Base-by-base conservation (phyloP, 2,329 filamentous ascomycete species). In the Aureobasidium sp. region DNA sequence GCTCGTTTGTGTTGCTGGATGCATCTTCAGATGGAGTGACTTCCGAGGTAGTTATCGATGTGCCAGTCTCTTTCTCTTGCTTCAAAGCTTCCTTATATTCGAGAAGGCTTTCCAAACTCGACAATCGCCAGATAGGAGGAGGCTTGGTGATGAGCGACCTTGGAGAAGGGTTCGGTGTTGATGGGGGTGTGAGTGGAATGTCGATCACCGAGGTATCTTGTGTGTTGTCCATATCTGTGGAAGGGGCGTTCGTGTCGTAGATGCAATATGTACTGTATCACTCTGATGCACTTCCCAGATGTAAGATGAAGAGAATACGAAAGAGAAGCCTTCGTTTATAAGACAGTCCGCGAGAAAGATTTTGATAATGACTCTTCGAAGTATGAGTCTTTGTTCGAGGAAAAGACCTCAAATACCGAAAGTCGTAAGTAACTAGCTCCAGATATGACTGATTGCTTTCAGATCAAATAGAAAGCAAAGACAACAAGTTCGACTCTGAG, bases 81-180 rank as follows among this genome's bases (percentile, higher is more conserved):
- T 41, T 36, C 4, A 29, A 55, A 2, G 67, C 66, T 37, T 72
- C 69, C 10, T 67, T 69, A 61, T 71, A 72, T 4, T 65, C 66
- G 48, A 72, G 67, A 45, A 73, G 45, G 37, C 66, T 69, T 60
- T 73, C 71, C 15, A 72, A 63, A 42, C 70, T 72, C 5, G 58
- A 63, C 6, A 63, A 25, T 5, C 48, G 55, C 62, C 55, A 62
- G n/a, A 27, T 11, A 1, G 21, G 13, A 21, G 45, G 27, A 10
- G 30, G 36, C 34, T 39, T 58, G 45, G 8, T 13, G 34, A 39
- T 7, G 25, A 10, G 9, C 10, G 25, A n/a, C 9, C 32, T 49
- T 1, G 55, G 29, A n/a, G 44, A 32, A 7, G 32, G 16, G 2
- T 25, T 30, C 10, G 55, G 44, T 2, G 55, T 41, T 15, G 42